These are phyloP conservation scores for Citrullus colocynthis DNA, from an alignment of 306 rosid species.

Conservation along the genomic window DNA sequence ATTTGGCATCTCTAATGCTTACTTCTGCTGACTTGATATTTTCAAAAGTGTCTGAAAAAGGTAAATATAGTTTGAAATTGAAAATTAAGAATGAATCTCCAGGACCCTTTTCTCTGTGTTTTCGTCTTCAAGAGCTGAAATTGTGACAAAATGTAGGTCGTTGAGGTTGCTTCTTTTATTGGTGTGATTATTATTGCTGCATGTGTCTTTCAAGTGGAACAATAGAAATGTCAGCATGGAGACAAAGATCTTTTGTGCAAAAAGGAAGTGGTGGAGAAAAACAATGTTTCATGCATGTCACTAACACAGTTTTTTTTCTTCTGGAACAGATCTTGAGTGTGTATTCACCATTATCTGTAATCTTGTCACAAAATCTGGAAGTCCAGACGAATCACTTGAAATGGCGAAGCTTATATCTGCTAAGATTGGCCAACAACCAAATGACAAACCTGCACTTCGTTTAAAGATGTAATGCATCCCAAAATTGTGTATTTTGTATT, in stretches of 20 bases:
- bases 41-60: conserved; percentile 90
- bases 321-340: conserved; percentile 59
- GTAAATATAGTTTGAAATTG: conserved; percentile 20
- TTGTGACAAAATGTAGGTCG: neutral
- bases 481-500: neutral
- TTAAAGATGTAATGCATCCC: conserved; percentile 54
- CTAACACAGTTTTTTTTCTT: neutral
- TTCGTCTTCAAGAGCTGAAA: neutral
- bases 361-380: conserved; percentile 63
- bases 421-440: conserved; percentile 58
- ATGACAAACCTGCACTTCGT: conserved; percentile 68
- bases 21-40: conserved; percentile 80
- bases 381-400: conserved; percentile 63
- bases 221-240: too few species aligned
- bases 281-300: neutral
- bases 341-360: conserved; percentile 72
- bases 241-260: neutral
- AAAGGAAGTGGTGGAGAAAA: neutral
- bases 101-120: neutral
- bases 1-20: conserved; percentile 71
- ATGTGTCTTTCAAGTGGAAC: neutral
- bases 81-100: neutral
- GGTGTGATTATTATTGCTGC: neutral
- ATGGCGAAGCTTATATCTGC: conserved; percentile 57
- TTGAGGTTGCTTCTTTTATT: neutral